phyloP scores from a whole-genome alignment of 768 basidiomycete genomes.

The Boletus subparvulus region DNA sequence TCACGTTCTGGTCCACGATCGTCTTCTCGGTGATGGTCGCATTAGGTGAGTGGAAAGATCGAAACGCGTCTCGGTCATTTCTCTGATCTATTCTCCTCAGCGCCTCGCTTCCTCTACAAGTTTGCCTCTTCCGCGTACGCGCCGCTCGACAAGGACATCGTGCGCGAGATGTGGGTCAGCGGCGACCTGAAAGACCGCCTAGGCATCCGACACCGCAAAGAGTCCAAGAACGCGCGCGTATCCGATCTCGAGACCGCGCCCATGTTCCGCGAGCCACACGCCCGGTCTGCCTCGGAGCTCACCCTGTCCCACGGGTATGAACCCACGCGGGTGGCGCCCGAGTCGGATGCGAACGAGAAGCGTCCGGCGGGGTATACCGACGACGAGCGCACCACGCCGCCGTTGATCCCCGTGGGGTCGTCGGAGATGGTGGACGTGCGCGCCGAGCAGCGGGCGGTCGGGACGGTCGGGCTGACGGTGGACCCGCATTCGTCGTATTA shows the following conservation, averaged over 20 bases:
- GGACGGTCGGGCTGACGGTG: conserved; percentile 33
- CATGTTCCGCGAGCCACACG: conserved; percentile 68
- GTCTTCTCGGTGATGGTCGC: conserved; percentile 67
- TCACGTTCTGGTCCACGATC: conserved; percentile 84
- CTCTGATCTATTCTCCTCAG: conserved; percentile 38
- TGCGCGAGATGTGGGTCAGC: conserved; percentile 88
- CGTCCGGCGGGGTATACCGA: neutral
- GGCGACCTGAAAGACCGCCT: conserved; percentile 82
- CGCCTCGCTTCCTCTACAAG: conserved; percentile 80
- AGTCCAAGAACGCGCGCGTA: conserved; percentile 40
- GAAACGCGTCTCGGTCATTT: neutral
- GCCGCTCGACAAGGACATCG: conserved; percentile 85
- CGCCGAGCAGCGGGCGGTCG: conserved; percentile 26
- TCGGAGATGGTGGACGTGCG: conserved; percentile 8
- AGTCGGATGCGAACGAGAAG: conserved; percentile 17
- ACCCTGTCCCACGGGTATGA: conserved; percentile 47
- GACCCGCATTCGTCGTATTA: conserved; percentile 59
- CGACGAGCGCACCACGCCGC: neutral
- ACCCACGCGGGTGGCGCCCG: conserved; percentile 39
- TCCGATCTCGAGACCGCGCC: conserved; percentile 60
- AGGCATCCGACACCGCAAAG: conserved; percentile 65
- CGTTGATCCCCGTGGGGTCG: conserved; percentile 12
- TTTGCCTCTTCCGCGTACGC: conserved; percentile 66
- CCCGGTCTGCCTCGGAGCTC: conserved; percentile 64
- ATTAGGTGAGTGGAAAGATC: conserved; percentile 52